Conservation (phyloP, 495 filamentous ascomycete species). For the Hyaloscypha bicolor region DNA sequence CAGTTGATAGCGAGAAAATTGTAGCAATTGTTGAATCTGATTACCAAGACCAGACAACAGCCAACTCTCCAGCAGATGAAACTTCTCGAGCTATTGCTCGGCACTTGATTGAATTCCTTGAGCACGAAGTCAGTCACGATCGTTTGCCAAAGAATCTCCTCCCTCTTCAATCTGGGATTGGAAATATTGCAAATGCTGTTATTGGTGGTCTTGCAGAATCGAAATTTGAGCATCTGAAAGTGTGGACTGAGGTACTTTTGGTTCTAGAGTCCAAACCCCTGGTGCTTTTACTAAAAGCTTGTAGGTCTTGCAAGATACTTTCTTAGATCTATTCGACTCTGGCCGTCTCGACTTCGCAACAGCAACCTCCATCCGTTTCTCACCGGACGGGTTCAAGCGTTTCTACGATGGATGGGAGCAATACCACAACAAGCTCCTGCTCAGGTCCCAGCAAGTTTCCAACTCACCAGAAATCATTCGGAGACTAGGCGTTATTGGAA, state of each 20-base stretch:
- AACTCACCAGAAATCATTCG: slow-evolving; percentile 96
- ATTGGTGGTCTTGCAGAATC: slow-evolving; percentile 82
- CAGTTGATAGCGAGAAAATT: slow-evolving; percentile 86
- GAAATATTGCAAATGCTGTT: slow-evolving; percentile 94
- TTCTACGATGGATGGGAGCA: slow-evolving; percentile 87
- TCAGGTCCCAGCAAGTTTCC: slow-evolving; percentile 84
- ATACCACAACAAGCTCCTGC: slow-evolving; percentile 82
- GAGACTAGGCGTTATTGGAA: slow-evolving; percentile 84
- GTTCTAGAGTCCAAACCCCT: background rate
- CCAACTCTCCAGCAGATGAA: slow-evolving; percentile 77
- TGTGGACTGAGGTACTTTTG: slow-evolving; percentile 74
- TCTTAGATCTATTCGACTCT: slow-evolving; percentile 92
- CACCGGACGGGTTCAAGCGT: slow-evolving; percentile 86
- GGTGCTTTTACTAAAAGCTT: background rate
- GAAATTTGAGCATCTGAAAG: slow-evolving; percentile 84
- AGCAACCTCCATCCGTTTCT: slow-evolving; percentile 89
- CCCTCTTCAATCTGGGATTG: slow-evolving; percentile 87
- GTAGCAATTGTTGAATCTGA: slow-evolving; percentile 84
- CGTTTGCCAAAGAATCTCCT: slow-evolving; percentile 78
- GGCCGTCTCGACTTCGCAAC: slow-evolving; percentile 90
- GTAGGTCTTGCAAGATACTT: slow-evolving; percentile 82
- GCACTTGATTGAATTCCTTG: slow-evolving; percentile 85
- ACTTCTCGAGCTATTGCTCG: slow-evolving; percentile 70
- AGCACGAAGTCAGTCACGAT: slow-evolving; percentile 75
- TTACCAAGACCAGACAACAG: slow-evolving; percentile 79